Conservation (phyloP, 108 stramenopile genomes). For the Hondaea fermentalgiana region DNA sequence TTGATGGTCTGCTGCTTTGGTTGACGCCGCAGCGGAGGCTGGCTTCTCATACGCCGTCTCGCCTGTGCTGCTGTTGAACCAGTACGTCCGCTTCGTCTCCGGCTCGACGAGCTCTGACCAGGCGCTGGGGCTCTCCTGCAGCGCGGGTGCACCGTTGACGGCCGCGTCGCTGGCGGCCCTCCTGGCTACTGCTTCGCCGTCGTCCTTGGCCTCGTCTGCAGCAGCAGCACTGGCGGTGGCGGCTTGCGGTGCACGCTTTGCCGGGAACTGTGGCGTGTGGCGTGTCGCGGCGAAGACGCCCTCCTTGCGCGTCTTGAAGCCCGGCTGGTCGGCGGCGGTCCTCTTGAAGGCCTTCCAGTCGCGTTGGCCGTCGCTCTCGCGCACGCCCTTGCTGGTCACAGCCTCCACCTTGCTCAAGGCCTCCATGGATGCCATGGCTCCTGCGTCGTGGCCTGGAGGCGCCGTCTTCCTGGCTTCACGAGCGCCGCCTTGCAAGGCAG, state of each 20-base stretch:
- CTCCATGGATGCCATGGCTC: not conserved
- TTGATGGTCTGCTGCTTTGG: not conserved
- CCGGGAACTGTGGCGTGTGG: not conserved
- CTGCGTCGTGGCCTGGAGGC: no score
- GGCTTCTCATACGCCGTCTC: not conserved
- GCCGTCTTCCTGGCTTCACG: no score
- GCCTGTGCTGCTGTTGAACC: not conserved
- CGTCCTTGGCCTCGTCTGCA: not conserved
- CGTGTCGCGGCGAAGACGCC: not conserved
- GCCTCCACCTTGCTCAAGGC: not conserved
- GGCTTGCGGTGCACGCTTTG: not conserved
- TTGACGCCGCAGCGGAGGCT: not conserved
- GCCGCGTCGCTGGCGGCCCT: not conserved
- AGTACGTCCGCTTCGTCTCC: not conserved
- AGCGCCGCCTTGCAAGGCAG: no score
- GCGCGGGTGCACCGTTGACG: not conserved
- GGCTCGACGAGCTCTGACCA: not conserved
- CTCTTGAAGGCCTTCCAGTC: not conserved
- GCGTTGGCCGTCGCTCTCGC: not conserved
- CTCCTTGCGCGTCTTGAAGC: not conserved
- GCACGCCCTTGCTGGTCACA: not conserved
- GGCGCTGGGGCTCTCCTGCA: not conserved
- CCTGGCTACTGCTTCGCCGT: not conserved
- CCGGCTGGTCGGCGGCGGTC: not conserved
- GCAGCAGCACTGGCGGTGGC: not conserved